These are phyloP conservation scores for Pseudisothecium myosuroides DNA, from an alignment of 225 moss, liverwort and hornwort genomes.

Conservation along the genomic window DNA sequence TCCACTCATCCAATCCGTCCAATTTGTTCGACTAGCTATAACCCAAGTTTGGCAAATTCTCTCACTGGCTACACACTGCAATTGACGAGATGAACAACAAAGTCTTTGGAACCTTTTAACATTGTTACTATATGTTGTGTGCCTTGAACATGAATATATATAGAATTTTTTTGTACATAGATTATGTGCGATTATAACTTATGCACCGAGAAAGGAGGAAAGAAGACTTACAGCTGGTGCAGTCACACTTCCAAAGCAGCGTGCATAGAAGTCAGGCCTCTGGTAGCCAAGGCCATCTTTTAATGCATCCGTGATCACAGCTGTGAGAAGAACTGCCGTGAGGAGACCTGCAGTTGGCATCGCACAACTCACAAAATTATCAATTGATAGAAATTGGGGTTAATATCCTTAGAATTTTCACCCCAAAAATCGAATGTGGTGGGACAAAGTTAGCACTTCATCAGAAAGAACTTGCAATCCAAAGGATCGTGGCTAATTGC, in stretches of 20 bases:
- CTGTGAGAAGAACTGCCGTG: not conserved
- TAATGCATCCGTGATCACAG: not conserved
- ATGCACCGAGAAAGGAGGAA: not conserved
- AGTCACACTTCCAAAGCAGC: not conserved
- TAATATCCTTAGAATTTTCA: not conserved
- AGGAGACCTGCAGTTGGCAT: not conserved
- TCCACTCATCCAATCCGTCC: not conserved
- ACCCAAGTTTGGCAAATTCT: not conserved
- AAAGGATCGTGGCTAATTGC: too few species aligned
- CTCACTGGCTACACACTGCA: not conserved
- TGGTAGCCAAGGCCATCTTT: not conserved
- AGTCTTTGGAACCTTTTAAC: not conserved
- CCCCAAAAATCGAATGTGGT: not conserved
- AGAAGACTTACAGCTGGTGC: not conserved
- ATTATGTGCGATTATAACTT: not conserved
- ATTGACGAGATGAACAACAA: not conserved
- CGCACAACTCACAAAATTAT: not conserved
- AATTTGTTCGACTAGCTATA: not conserved
- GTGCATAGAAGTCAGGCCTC: not conserved
- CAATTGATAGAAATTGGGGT: too few species aligned
- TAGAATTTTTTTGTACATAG: not conserved
- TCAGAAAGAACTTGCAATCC: not conserved
- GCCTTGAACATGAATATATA: not conserved
- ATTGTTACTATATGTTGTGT: not conserved
- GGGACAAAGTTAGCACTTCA: not conserved